Evolutionary conservation across 805 yeast species (phyloP).

Genomic region (Geotrichum ghanense): DNA sequence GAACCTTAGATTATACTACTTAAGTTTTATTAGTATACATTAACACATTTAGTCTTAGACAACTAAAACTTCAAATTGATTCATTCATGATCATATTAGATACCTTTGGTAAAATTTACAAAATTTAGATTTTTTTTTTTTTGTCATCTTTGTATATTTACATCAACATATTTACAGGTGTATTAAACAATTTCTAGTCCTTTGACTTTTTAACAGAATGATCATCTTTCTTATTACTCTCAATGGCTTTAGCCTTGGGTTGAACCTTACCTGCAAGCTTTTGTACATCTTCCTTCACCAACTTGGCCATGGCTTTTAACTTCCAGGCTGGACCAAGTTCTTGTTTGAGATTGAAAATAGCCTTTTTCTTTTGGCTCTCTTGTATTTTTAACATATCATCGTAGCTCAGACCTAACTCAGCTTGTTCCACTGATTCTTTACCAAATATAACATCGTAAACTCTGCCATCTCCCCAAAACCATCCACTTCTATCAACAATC

Average conservation of each 20-base stretch:
- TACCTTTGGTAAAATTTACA: background rate
- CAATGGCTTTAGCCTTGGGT: background rate
- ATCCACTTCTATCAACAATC: constrained; percentile 75
- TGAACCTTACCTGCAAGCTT: constrained; percentile 12
- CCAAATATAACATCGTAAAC: constrained; percentile 76
- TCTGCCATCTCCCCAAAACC: constrained; percentile 89
- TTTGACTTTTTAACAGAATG: background rate
- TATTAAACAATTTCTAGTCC: background rate
- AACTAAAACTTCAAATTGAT: too few species aligned
- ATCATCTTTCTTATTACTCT: background rate
- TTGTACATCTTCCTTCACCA: constrained; percentile 34
- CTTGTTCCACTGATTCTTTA: constrained; percentile 62
- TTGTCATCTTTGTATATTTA: too few species aligned
- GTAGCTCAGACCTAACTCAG: constrained; percentile 57
- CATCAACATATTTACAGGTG: too few species aligned
- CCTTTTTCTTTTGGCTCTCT: constrained; percentile 35
- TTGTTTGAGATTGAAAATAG: constrained; percentile 38
- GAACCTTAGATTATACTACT: too few species aligned
- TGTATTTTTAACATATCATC: constrained; percentile 46
- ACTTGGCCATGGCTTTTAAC: constrained; percentile 35
- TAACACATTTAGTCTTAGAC: too few species aligned
- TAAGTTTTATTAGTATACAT: too few species aligned
- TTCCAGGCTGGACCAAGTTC: constrained; percentile 54
- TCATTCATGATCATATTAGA: background rate
- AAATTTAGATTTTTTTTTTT: too few species aligned